Evolutionary conservation across 106 monocot genomes (phyloP), one percentile per base, ranked within the genome.

Genomic region (Vanilla planifolia): DNA sequence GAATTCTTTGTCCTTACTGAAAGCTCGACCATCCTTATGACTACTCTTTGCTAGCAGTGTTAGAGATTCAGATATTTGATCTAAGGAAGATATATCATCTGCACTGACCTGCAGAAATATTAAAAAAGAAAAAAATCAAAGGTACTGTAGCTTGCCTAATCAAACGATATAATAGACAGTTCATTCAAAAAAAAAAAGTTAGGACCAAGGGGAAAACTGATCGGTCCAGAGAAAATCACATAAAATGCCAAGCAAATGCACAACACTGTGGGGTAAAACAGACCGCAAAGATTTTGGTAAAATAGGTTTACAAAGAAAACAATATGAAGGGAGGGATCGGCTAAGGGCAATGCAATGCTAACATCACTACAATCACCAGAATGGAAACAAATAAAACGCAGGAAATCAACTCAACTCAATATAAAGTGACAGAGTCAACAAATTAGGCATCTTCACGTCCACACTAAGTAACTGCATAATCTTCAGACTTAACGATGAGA

Each of bases 41-140:
- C 61, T 67, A 30, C 72, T 28, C 42, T 79, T 71, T 48, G 84
- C 84, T 50, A 87, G 77, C 41, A 67, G 72, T 48, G 76, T 61
- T 45, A 98, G 67, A 17, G 96, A 87, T 62, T 87, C 87, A 34
- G 85, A 65, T 64, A 98, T 98, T 56, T 75, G 64, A 66, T 98
- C 73, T 60, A 98, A 65, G 60, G 61, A 77, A 6, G 42, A 14
- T 25, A 25, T 41, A 28, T 88, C 82, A 79, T 88, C 84, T 62
- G 90, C 91, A 50, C 75, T 84, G 40, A 98, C 83, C 86, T 85
- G 67, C 48, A 65, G 29, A 71, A 77, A 60, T 14, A 15, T 63
- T 37, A 8, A 30, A 55, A 19, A 68, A 25, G 21, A 6, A 2
- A 33, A n/a, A 61, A 40, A 13, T 1, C 39, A 42, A 61, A 9